Evolutionary conservation across 164 flowering plant genomes (phyloP), one percentile per base, ranked within the genome.

Genomic region (Buxus sempervirens): DNA sequence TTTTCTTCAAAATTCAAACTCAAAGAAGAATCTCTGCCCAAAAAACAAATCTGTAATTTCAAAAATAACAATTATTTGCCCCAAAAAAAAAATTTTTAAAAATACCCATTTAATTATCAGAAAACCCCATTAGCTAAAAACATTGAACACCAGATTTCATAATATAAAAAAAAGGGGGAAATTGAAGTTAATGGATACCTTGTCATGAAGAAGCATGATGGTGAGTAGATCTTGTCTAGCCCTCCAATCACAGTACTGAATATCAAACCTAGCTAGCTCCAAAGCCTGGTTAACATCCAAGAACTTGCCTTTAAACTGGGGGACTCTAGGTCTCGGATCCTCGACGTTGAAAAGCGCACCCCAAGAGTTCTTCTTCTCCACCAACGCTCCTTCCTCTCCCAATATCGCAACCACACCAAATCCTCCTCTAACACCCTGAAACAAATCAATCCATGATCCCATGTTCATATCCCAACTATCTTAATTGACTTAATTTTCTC

Each of bases 161-260:
- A 41, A 41, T 5, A 5, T 41, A 41, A 5, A 5, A 41, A 41
- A 41, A n/a, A n/a, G n/a, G n/a, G 8, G 5, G 5, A 41, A 41
- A 41, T 41, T 12, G 8, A 41, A 41, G 12, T 41, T 5, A 41
- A 41, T 41, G 12, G 23, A 12, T 32, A 91, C 99, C 97, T 95
- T 95, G 54, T 95, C 99, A 76, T 95, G 99, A 58, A 95, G 90
- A 48, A 87, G 85, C 96, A 95, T 88, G 75, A 95, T 95, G 12
- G 91, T 82, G 41, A 95, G 93, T 5, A 95, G 77, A 78, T 92
- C 99, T 73, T 92, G 99, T 21, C 99, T 79, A 65, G 99, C 97
- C 36, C 93, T 81, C 99, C 99, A 95, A 78, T 95, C 99, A 56
- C 86, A 87, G 62, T 95, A 95, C 72, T 95, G 99, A 66, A 95